Evolutionary conservation across 2,329 filamentous ascomycete species (phyloP), one percentile per base, ranked within the genome.

Genomic region (Phoma sp.): DNA sequence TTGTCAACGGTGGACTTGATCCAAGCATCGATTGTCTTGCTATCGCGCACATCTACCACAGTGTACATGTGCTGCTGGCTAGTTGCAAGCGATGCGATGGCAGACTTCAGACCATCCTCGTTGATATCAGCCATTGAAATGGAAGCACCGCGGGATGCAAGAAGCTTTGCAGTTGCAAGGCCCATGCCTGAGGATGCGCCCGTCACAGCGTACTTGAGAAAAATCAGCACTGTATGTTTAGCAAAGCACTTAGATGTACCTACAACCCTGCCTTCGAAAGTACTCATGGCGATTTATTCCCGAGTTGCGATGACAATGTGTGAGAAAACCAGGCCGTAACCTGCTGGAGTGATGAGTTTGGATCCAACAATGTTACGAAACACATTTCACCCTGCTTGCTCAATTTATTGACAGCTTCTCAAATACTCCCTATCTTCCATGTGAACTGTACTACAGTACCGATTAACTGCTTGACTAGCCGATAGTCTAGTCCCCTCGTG

Each of bases 11-110:
- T 74, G 3, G 53, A 40, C 10, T 68, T 62, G 5, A 85, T 67
- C 17, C 72, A 76, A 0, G 60, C 42, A 7, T 76, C 72, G 7
- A 84, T 78, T 11, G 74, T 65, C 0, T 48, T 57, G 20, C 74
- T 64, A 29, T 77, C 65, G 7, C 74, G 66, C 2, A 84, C 80
- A 61, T 85, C 78, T 10, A 81, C 64, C n/a, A 72, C 52, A 1
- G 79, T 60, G 2, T 62, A 42, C 23, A 78, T 59, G 0, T 70
- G 53, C 2, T 58, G 20, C 46, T 66, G 70, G 1, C 62, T 59
- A 4, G 58, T 42, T 1, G 53, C 42, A 9, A 62, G 30, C 1
- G 42, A 76, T 50, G 72, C 66, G 4, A 61, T 53, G 11, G 58
- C 77, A 73, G 37, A 77, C 5, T 68, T 55, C 15, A 59, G 23